phyloP scores from a whole-genome alignment of 306 rosid species.

The Argentina anserina region DNA sequence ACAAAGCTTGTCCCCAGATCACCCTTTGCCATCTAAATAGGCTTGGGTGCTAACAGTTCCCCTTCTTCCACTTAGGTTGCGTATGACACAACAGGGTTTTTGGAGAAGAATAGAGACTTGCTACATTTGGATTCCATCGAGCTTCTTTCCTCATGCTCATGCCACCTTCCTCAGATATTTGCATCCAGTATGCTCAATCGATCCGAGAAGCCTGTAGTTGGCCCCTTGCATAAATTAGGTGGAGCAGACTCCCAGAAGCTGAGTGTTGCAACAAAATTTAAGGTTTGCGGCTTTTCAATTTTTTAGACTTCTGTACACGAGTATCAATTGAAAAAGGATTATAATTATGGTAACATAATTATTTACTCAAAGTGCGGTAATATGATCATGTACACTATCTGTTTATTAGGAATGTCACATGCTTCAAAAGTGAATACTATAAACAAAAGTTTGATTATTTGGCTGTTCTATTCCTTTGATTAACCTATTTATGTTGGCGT shows the following conservation, averaged over 20 bases:
- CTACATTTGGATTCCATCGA: conserved; percentile 89
- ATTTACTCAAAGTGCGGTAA: not conserved
- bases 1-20: not conserved
- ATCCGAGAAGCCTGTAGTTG: conserved; percentile 80
- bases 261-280: conserved; percentile 95
- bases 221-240: conserved; percentile 78
- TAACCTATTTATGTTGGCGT: conserved; percentile 27
- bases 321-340: not conserved
- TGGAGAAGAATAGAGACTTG: conserved; percentile 96
- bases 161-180: conserved; percentile 84
- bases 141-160: conserved; percentile 88
- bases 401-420: not conserved
- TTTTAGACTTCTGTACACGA: not conserved
- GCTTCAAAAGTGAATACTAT: not conserved
- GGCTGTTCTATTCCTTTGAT: conserved; percentile 16
- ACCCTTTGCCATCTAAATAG: not conserved
- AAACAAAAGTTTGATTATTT: not conserved
- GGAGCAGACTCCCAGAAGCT: conserved; percentile 97
- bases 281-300: conserved; percentile 44
- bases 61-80: conserved; percentile 64
- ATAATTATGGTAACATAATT: not conserved
- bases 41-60: conserved; percentile 23
- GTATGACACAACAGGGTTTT: conserved; percentile 89
- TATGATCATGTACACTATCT: not conserved
- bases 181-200: conserved; percentile 81